These are phyloP conservation scores for Penicillium palitans DNA, from an alignment of 2,329 filamentous ascomycete species.

Conservation along the genomic window DNA sequence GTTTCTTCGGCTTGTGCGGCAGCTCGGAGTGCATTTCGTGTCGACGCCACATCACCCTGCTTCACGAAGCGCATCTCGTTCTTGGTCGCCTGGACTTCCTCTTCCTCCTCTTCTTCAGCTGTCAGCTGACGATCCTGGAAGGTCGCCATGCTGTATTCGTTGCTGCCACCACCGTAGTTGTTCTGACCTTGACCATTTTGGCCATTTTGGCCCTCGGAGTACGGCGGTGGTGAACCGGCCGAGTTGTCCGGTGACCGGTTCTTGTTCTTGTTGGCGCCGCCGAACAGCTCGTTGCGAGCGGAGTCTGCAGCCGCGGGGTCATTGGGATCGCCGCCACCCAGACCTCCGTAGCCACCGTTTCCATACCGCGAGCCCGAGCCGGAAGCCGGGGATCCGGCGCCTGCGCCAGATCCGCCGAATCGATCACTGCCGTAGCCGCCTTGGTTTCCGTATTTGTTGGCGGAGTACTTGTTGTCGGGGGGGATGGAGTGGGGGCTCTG, in stretches of 20 bases:
- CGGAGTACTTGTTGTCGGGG: slow-evolving; percentile 36
- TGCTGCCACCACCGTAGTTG: slow-evolving; percentile 37
- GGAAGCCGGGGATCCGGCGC: slow-evolving; percentile 29
- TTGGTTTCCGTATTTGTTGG: slow-evolving; percentile 47
- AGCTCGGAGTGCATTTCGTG: slow-evolving; percentile 67
- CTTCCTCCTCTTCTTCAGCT: slow-evolving; percentile 74
- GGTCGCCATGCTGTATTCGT: slow-evolving; percentile 39
- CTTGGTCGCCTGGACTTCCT: slow-evolving; percentile 70
- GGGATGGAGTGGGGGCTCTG: slow-evolving; percentile 32
- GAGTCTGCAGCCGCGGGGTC: slow-evolving; percentile 54
- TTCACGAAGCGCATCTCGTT: slow-evolving; percentile 74
- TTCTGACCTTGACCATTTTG: slow-evolving; percentile 15
- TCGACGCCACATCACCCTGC: slow-evolving; percentile 72
- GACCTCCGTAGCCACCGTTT: slow-evolving; percentile 56
- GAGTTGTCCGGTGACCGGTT: slow-evolving; percentile 45
- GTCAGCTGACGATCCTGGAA: slow-evolving; percentile 76
- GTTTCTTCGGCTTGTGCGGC: slow-evolving; percentile 70
- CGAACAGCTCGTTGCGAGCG: slow-evolving; percentile 60
- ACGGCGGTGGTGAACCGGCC: slow-evolving; percentile 36
- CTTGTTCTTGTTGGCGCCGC: slow-evolving; percentile 51
- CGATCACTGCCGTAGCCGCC: slow-evolving; percentile 54
- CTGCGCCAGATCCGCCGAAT: slow-evolving; percentile 47
- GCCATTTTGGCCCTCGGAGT: slow-evolving; percentile 27
- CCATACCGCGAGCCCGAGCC: slow-evolving; percentile 49
- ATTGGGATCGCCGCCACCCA: slow-evolving; percentile 52